phyloP scores from a whole-genome alignment of 768 basidiomycete genomes.

The Tephrocybe sp. region DNA sequence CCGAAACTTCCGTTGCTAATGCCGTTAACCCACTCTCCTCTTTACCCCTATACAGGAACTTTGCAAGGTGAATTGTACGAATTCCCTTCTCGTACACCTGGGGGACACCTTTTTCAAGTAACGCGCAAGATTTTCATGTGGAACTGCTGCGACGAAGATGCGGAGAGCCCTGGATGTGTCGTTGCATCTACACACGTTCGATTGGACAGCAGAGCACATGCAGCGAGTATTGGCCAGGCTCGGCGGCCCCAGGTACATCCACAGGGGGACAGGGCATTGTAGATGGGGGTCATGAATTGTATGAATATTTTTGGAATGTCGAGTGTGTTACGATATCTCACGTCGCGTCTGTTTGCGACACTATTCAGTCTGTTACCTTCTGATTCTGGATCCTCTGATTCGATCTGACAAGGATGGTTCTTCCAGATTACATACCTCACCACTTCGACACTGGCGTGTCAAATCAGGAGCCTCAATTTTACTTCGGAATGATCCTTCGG shows the following conservation, averaged over 20 bases:
- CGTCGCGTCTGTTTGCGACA: background rate
- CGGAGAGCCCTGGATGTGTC: constrained; percentile 36
- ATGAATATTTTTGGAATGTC: background rate
- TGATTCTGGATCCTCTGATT: background rate
- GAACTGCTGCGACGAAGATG: constrained; percentile 48
- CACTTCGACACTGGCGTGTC: too few species aligned
- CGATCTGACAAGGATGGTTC: too few species aligned
- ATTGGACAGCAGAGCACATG: background rate
- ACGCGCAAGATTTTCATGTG: constrained; percentile 41
- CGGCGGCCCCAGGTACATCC: too few species aligned
- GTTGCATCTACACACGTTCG: constrained; percentile 16
- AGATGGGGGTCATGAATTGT: background rate
- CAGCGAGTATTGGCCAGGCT: background rate
- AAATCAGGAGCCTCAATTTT: too few species aligned
- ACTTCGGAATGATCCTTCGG: too few species aligned
- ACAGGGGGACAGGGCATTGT: background rate
- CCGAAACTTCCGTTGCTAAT: background rate
- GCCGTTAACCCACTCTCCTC: background rate
- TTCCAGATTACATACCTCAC: too few species aligned
- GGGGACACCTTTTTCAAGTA: constrained; percentile 29
- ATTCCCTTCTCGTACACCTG: constrained; percentile 37
- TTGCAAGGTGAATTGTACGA: constrained; percentile 40
- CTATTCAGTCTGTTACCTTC: background rate
- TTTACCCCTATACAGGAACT: constrained; percentile 25
- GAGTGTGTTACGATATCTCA: background rate